A percentile compares a stretch with the other conserved stretches of the same genome.
These are phyloP conservation scores for Handroanthus guayacan DNA, from an alignment of 257 asterid genomes.

Conservation along the genomic window DNA sequence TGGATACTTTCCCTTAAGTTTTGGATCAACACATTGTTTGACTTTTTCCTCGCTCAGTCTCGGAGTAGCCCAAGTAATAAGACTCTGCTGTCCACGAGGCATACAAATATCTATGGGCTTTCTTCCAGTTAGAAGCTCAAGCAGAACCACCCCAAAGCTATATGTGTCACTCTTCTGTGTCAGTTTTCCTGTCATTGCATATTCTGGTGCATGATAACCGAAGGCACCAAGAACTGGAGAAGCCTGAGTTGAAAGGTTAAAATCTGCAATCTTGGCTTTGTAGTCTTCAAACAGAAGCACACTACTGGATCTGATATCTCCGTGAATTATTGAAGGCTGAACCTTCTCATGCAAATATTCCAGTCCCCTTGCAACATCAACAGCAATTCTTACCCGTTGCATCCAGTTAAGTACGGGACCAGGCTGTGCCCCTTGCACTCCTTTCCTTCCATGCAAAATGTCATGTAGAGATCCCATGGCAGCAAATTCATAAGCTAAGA, in stretches of 20 bases:
- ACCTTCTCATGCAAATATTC: conserved; percentile 62
- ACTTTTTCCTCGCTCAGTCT: conserved; percentile 92
- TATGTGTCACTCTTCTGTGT: background rate
- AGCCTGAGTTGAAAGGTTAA: conserved; percentile 59
- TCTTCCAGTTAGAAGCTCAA: background rate
- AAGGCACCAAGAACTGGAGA: conserved; percentile 55
- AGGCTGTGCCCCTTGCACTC: conserved; percentile 56
- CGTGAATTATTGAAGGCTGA: conserved; percentile 38
- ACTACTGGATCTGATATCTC: conserved; percentile 39
- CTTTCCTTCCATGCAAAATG: conserved; percentile 69
- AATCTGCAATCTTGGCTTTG: conserved; percentile 60
- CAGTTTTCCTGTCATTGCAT: conserved; percentile 12
- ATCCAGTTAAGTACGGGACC: conserved; percentile 49
- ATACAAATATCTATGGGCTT: conserved; percentile 24
- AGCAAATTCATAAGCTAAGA: conserved; percentile 62
- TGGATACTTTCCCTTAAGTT: conserved; percentile 78
- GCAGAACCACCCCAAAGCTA: conserved; percentile 18
- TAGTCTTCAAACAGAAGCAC: conserved; percentile 41
- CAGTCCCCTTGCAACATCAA: conserved; percentile 46
- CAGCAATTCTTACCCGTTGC: conserved; percentile 45
- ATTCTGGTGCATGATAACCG: conserved; percentile 68
- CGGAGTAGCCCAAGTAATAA: conserved; percentile 68
- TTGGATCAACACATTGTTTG: conserved; percentile 88
- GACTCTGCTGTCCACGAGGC: conserved; percentile 38
- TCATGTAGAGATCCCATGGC: conserved; percentile 58